A percentile compares a stretch with the other conserved stretches of the same genome.
Evolutionary conservation across 805 yeast genomes (phyloP).

Genomic region (Jamesozyma jinghongensis): DNA sequence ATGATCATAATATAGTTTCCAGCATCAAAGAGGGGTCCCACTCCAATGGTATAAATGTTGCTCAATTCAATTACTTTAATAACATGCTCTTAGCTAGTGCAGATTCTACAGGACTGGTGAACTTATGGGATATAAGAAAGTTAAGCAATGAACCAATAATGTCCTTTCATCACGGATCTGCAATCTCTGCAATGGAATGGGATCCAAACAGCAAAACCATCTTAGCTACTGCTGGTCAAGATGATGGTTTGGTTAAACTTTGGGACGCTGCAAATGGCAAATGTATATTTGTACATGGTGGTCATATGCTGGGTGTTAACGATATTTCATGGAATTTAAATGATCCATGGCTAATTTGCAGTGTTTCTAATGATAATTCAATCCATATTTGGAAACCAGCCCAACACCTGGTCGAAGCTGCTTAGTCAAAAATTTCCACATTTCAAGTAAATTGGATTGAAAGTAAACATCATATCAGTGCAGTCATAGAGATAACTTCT

Average conservation of each 20-base stretch:
- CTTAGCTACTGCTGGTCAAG: conserved; percentile 57
- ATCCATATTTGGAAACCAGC: conserved; percentile 81
- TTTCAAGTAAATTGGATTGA: too few relatives aligned
- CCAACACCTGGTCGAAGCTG: conserved; percentile 24
- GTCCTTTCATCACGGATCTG: conserved; percentile 33
- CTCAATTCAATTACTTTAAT: conserved; percentile 52
- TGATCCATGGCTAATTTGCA: conserved; percentile 59
- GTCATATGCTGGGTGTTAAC: conserved; percentile 80
- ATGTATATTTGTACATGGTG: conserved; percentile 62
- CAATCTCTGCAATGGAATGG: conserved; percentile 66
- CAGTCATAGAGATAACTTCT: too few relatives aligned
- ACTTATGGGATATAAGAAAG: conserved; percentile 59
- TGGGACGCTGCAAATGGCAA: conserved; percentile 41
- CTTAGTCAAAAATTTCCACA: too few relatives aligned
- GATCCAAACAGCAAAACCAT: conserved; percentile 47
- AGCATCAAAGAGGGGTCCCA: conserved; percentile 5
- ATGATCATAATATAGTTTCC: conserved; percentile 4
- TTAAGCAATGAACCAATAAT: conserved; percentile 25
- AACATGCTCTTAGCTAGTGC: conserved; percentile 59
- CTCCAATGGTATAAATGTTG: conserved; percentile 40
- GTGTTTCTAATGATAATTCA: conserved; percentile 78
- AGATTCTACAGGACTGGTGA: conserved; percentile 45
- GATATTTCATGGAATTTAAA: conserved; percentile 77
- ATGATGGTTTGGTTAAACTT: conserved; percentile 52
- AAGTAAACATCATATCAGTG: too few relatives aligned